phyloP scores from a whole-genome alignment of 176 grass and related monocot genomes.

The Calamus simplicifolius region DNA sequence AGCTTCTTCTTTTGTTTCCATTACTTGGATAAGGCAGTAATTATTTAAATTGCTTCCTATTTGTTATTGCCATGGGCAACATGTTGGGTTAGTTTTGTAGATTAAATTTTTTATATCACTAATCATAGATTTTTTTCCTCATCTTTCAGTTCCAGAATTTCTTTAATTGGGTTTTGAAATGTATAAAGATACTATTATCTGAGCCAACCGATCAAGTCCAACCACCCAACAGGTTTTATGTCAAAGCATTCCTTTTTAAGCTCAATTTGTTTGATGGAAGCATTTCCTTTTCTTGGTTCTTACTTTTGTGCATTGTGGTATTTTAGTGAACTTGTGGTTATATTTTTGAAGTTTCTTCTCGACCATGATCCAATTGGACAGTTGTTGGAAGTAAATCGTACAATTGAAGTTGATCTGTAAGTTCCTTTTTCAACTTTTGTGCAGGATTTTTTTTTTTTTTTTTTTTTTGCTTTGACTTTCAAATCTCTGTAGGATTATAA shows the following conservation, averaged over 20 bases:
- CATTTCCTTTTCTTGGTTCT: slow-evolving; percentile 15
- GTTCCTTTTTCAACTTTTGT: slow-evolving; percentile 19
- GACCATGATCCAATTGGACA: slow-evolving; percentile 74
- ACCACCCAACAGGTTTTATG: slow-evolving; percentile 54
- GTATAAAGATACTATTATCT: slow-evolving; percentile 72
- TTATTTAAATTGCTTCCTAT: too few relatives aligned
- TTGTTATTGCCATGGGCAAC: too few relatives aligned
- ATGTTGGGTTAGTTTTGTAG: not conserved
- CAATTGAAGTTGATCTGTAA: slow-evolving; percentile 76
- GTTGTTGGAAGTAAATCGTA: slow-evolving; percentile 57
- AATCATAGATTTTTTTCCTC: not conserved
- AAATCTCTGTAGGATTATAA: too few relatives aligned
- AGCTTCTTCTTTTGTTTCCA: too few relatives aligned
- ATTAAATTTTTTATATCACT: slow-evolving; percentile 32
- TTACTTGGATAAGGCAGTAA: too few relatives aligned
- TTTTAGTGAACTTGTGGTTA: slow-evolving; percentile 71
- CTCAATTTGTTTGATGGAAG: slow-evolving; percentile 5
- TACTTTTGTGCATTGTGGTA: slow-evolving; percentile 7
- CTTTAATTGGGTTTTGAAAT: slow-evolving; percentile 89
- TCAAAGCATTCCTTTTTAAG: slow-evolving; percentile 7
- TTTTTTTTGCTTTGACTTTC: too few relatives aligned
- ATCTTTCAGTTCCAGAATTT: slow-evolving; percentile 94
- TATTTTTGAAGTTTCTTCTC: slow-evolving; percentile 91
- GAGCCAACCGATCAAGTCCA: slow-evolving; percentile 78
- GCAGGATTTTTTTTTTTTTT: too few relatives aligned